Percentiles rank a stretch among this genome's conserved stretches.
These are phyloP conservation scores for Talaromyces nanjingensis DNA, from an alignment of 495 filamentous ascomycete species.

Conservation along the genomic window DNA sequence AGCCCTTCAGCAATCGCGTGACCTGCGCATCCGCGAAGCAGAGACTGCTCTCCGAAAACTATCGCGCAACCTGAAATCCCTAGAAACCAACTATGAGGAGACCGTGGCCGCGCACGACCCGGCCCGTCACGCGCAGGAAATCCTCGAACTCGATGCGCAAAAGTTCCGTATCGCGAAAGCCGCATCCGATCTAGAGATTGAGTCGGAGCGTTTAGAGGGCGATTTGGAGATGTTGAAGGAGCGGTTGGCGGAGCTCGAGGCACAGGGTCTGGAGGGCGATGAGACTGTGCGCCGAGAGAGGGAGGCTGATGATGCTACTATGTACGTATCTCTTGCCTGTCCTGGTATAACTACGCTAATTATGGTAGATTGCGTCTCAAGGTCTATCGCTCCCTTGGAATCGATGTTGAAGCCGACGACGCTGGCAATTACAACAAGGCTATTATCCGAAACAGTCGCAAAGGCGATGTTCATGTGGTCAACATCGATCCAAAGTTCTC, in stretches of 20 bases:
- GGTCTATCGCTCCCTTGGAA: constrained; percentile 83
- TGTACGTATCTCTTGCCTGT: constrained; percentile 24
- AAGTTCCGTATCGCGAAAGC: constrained; percentile 93
- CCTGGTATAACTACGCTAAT: neutral
- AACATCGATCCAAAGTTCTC: constrained; percentile 92
- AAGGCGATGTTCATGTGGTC: constrained; percentile 90
- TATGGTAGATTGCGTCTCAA: constrained; percentile 65
- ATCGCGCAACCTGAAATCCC: constrained; percentile 60
- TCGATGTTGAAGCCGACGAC: constrained; percentile 78
- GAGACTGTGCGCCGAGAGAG: constrained; percentile 48
- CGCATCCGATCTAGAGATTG: constrained; percentile 81
- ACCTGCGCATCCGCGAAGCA: constrained; percentile 65
- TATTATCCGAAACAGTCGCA: constrained; percentile 75
- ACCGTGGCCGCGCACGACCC: constrained; percentile 63
- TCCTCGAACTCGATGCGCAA: constrained; percentile 79
- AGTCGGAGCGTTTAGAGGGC: constrained; percentile 76
- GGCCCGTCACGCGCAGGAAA: constrained; percentile 68
- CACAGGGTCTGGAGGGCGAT: constrained; percentile 65
- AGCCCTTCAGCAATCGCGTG: constrained; percentile 70
- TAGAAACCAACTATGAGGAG: constrained; percentile 64
- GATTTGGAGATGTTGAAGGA: constrained; percentile 73
- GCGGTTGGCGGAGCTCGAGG: constrained; percentile 71
- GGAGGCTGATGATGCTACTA: constrained; percentile 53
- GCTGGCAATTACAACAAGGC: constrained; percentile 80
- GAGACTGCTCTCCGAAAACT: constrained; percentile 66